Base-by-base conservation (phyloP, 306 rosid species). In the Lupinus albus region DNA sequence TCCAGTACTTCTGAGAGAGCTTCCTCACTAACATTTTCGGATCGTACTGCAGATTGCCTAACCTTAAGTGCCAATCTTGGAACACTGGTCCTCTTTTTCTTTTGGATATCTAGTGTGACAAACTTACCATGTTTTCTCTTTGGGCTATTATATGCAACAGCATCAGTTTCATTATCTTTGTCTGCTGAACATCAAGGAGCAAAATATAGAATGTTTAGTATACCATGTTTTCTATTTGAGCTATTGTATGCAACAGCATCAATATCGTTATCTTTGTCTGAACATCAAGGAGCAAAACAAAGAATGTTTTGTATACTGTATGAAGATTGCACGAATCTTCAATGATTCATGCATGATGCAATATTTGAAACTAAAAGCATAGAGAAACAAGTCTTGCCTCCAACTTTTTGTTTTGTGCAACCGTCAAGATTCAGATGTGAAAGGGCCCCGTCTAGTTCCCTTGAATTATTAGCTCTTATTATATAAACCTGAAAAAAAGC, bases 361-460 rank as follows among this genome's bases (percentile, higher is more conserved):
- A 44, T 33, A 30, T 46, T 14, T 44, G 33, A 56, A 63, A 33
- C 38, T 18, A 57, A 61, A 55, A 72, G 62, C 8, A 30, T 33
- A 66, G 52, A 39, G 61, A 69, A 46, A 17, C 45, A 71, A 68
- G 53, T 70, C 85, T 81, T 82, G 72, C 98, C 95, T 77, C 84
- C 80, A 50, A 44, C 79, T 48, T 72, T 82, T 38, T 71, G 81
- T 69, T 78, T 84, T 11, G 78, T 30, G 14, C 35, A 68, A 75
- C 73, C 71, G 28, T 89, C 91, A 73, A 67, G 75, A 79, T 72
- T 80, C 30, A 72, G 68, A 44, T 70, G 81, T 18, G 77, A 70
- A 73, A 75, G 83, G 48, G 85, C 78, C 35, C 91, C 95, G 47
- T 89, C 92, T 61, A 72, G 76, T 79, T 89, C 96, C 20, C 74